Conservation (phyloP, 176 grass and related monocot genomes). For the Hsuehochloa calcarea region DNA sequence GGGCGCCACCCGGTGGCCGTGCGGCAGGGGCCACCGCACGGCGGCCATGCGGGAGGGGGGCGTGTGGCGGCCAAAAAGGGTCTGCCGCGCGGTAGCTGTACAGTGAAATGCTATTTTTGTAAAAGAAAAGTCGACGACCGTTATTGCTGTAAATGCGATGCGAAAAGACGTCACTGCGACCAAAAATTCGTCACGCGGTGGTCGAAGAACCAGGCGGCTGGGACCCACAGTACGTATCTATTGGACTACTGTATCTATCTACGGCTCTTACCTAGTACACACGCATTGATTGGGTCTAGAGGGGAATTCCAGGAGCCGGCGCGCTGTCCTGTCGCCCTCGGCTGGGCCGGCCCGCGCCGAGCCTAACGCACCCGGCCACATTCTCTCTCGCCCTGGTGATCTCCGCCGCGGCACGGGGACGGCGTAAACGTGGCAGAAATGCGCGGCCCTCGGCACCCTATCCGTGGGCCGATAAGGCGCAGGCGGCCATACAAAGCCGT, state of each 20-base stretch:
- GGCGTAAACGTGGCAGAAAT: neutral
- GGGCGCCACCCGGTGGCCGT: too few species aligned
- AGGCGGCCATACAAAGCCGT: constrained; percentile 33
- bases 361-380: neutral
- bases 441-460: constrained; percentile 21
- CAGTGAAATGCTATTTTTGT: too few species aligned
- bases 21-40: too few species aligned
- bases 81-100: too few species aligned
- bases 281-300: neutral
- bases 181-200: too few species aligned
- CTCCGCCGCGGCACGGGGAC: neutral
- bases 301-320: neutral
- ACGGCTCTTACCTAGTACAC: neutral
- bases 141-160: too few species aligned
- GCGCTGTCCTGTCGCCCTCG: constrained; percentile 3
- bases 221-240: too few species aligned
- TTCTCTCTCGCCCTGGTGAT: neutral
- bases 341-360: neutral
- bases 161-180: too few species aligned
- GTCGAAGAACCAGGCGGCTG: too few species aligned
- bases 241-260: neutral
- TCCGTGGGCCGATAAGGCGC: constrained; percentile 55
- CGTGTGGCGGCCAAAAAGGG: too few species aligned
- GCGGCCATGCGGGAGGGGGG: too few species aligned
- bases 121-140: too few species aligned